These are phyloP conservation scores for Metarhizium rileyi DNA, from an alignment of 2,329 filamentous ascomycete genomes.

Conservation along the genomic window DNA sequence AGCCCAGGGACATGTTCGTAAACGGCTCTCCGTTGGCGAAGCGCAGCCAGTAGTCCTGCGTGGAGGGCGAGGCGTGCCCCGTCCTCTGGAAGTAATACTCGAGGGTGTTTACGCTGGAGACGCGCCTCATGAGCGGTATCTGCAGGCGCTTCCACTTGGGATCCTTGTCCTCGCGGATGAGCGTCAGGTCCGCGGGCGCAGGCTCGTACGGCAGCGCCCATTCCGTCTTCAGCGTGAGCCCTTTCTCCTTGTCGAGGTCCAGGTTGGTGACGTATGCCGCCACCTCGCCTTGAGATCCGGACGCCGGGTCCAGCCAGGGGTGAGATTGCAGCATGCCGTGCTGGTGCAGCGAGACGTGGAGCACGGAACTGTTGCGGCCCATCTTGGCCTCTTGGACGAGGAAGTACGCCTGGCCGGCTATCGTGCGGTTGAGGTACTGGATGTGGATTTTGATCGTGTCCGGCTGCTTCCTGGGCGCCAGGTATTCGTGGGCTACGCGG, in stretches of 20 bases:
- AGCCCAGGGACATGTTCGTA: constrained; percentile 55
- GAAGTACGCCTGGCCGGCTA: constrained; percentile 27
- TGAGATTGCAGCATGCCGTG: constrained; percentile 19
- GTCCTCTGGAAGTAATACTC: constrained; percentile 20
- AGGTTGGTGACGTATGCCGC: constrained; percentile 32
- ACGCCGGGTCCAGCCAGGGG: constrained; percentile 20
- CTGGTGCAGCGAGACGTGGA: constrained; percentile 34
- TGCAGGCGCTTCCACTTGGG: constrained; percentile 18
- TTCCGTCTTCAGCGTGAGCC: constrained; percentile 19
- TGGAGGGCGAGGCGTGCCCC: constrained; percentile 6
- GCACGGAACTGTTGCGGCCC: constrained; percentile 29
- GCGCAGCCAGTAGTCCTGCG: constrained; percentile 45
- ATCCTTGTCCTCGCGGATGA: constrained; percentile 16
- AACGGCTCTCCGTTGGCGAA: constrained; percentile 50
- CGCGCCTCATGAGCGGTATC: constrained; percentile 13
- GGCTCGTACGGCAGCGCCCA: constrained; percentile 13
- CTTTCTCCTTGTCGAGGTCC: constrained; percentile 20
- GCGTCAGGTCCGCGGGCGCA: constrained; percentile 16
- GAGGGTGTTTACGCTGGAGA: constrained; percentile 18
- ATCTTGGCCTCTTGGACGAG: constrained; percentile 31
- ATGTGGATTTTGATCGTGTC: constrained; percentile 31
- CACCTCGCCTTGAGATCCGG: constrained; percentile 19
- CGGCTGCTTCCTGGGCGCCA: constrained; percentile 22
- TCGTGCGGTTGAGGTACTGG: constrained; percentile 30
- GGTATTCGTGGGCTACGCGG: constrained; percentile 23